These are phyloP conservation scores for Sphaerulina populicola DNA, from an alignment of 2,329 filamentous ascomycete genomes.

Conservation along the genomic window DNA sequence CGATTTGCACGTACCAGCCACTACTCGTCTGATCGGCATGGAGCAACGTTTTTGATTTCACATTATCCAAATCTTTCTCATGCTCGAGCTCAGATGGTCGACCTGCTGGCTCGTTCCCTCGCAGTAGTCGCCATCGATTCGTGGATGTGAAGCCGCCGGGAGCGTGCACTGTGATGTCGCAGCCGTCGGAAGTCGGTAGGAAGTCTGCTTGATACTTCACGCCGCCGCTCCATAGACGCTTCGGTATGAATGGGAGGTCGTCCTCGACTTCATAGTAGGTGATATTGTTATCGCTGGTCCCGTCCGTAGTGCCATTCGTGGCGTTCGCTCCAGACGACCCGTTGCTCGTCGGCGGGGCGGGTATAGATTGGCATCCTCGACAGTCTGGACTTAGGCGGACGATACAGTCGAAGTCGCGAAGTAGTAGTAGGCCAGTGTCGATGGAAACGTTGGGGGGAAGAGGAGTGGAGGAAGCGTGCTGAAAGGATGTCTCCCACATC, in stretches of 20 bases:
- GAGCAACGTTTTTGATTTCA: conserved; percentile 20
- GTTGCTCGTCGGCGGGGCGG: conserved; percentile 15
- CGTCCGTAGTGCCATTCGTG: conserved; percentile 6
- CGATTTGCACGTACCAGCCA: conserved; percentile 30
- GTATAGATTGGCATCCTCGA: conserved; percentile 23
- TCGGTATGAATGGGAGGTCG: conserved; percentile 33
- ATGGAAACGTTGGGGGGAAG: conserved; percentile 25
- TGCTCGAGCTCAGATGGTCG: neutral
- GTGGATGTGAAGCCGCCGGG: conserved; percentile 31
- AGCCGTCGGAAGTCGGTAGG: conserved; percentile 26
- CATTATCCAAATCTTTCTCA: conserved; percentile 10
- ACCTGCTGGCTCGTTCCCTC: conserved; percentile 14
- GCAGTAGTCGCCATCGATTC: conserved; percentile 30
- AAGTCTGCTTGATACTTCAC: conserved; percentile 30
- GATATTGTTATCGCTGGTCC: conserved; percentile 9
- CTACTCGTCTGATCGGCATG: conserved; percentile 19
- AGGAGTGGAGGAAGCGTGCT: conserved; percentile 26
- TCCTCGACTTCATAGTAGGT: conserved; percentile 31
- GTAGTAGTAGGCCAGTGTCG: conserved; percentile 23
- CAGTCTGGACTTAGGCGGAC: conserved; percentile 31
- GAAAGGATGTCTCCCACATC: conserved; percentile 32
- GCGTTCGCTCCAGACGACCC: neutral
- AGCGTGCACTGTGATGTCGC: conserved; percentile 31
- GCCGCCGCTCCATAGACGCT: conserved; percentile 29
- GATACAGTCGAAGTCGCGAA: conserved; percentile 31